Evolutionary conservation across 495 filamentous ascomycete genomes (phyloP).

Genomic region (Glutinoglossum americanum): DNA sequence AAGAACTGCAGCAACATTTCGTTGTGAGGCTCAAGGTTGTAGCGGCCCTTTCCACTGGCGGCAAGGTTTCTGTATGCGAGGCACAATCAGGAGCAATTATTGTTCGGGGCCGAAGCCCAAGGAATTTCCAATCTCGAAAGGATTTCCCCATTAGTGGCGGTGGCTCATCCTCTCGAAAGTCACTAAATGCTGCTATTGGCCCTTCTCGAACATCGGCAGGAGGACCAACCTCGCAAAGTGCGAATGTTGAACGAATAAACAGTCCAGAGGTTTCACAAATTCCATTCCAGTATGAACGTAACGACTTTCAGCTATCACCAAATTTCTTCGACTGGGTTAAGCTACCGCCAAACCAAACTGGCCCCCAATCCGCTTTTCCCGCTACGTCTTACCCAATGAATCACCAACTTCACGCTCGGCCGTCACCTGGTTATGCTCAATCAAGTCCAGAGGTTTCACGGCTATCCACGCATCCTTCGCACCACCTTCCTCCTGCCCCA

Average conservation of each 20-base stretch:
- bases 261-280: conserved; percentile 1
- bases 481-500: conserved; percentile 24
- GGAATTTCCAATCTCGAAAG: conserved; percentile 46
- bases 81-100: conserved; percentile 44
- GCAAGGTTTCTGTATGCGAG: conserved; percentile 34
- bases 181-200: conserved; percentile 10
- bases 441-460: conserved; percentile 31
- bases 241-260: conserved; percentile 10
- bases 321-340: conserved; percentile 4
- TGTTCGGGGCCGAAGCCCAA: conserved; percentile 42
- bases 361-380: conserved; percentile 2
- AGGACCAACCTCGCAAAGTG: conserved; percentile 10
- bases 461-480: conserved; percentile 15
- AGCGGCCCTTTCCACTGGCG: conserved; percentile 35
- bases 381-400: not conserved
- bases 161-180: conserved; percentile 6
- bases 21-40: conserved; percentile 41
- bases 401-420: not conserved
- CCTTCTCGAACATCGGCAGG: conserved; percentile 26
- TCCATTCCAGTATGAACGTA: conserved; percentile 1
- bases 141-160: conserved; percentile 37
- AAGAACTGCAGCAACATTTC: conserved; percentile 51
- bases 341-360: conserved; percentile 3
- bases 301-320: conserved; percentile 1
- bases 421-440: conserved; percentile 22